A percentile compares a stretch with the other conserved stretches of the same genome.
Evolutionary conservation across 2,329 filamentous ascomycete genomes (phyloP).

Genomic region (Leptographium flavum): DNA sequence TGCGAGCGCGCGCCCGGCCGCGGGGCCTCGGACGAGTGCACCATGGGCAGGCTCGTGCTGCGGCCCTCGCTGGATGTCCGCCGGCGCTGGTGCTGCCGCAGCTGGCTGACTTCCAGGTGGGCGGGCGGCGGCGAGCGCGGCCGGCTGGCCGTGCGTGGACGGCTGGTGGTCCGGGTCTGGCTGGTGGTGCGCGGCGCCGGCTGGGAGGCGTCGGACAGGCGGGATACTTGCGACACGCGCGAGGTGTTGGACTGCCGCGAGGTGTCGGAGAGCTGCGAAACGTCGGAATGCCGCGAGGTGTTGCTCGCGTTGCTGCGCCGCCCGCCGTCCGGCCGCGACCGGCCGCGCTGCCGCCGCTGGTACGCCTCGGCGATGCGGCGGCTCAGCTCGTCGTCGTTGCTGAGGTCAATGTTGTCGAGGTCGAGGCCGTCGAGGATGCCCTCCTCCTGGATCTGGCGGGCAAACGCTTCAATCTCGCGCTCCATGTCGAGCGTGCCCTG

Average conservation of each 20-base stretch:
- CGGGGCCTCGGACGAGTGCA: constrained; percentile 21
- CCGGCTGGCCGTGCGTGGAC: no score
- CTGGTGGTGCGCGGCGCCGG: not conserved
- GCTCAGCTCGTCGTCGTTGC: constrained; percentile 78
- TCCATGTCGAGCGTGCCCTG: constrained; percentile 59
- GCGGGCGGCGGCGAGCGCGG: constrained; percentile 25
- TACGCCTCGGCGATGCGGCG: constrained; percentile 85
- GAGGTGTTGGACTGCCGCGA: constrained; percentile 17
- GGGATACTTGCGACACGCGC: not conserved
- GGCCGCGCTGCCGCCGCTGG: constrained; percentile 55
- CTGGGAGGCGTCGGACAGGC: not conserved
- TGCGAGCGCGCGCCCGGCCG: constrained; percentile 46
- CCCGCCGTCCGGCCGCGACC: constrained; percentile 33
- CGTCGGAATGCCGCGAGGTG: not conserved
- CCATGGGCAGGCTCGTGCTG: constrained; percentile 35
- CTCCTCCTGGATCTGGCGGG: constrained; percentile 50
- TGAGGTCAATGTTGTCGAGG: constrained; percentile 70
- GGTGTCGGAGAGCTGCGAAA: not conserved
- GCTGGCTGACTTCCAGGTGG: constrained; percentile 34
- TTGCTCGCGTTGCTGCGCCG: constrained; percentile 19
- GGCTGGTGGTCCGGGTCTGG: no score
- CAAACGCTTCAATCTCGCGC: constrained; percentile 78
- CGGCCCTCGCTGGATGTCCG: constrained; percentile 41
- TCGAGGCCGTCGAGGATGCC: constrained; percentile 80
- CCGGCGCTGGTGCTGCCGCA: constrained; percentile 21